phyloP scores from a whole-genome alignment of 2,329 filamentous ascomycete species.

The Cercospora nicotianae region DNA sequence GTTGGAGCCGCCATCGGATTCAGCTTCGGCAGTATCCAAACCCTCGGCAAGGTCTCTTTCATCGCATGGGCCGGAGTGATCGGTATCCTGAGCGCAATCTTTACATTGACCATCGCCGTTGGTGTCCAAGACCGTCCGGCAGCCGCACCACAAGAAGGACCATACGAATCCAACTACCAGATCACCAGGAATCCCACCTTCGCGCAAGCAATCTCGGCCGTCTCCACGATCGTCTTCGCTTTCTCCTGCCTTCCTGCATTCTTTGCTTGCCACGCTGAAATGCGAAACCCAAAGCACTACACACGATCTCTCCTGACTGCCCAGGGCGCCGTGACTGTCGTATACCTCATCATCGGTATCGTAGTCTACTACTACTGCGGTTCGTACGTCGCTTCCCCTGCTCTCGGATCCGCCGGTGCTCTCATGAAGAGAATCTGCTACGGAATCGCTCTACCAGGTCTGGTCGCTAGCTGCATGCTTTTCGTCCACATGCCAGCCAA shows the following conservation, averaged over 20 bases:
- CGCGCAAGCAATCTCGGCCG: constrained; percentile 58
- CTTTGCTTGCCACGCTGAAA: constrained; percentile 43
- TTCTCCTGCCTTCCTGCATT: constrained; percentile 43
- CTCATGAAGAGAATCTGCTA: constrained; percentile 50
- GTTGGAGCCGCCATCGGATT: constrained; percentile 44
- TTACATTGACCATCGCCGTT: constrained; percentile 39
- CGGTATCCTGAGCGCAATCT: constrained; percentile 30
- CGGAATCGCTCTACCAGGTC: constrained; percentile 38
- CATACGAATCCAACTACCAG: constrained; percentile 34
- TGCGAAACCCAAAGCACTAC: constrained; percentile 41
- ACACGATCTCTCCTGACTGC: constrained; percentile 38
- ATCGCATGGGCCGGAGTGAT: constrained; percentile 39
- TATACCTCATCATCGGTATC: constrained; percentile 43
- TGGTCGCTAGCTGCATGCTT: constrained; percentile 29
- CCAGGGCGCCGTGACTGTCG: constrained; percentile 24
- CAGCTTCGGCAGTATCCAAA: constrained; percentile 39
- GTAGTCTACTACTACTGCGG: constrained; percentile 53
- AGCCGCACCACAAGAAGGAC: constrained; percentile 33
- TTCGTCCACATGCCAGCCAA: constrained; percentile 31
- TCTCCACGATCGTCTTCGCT: constrained; percentile 53
- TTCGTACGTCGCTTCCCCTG: constrained; percentile 50
- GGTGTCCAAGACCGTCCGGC: constrained; percentile 39
- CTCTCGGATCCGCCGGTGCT: constrained; percentile 48
- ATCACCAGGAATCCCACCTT: constrained; percentile 40
- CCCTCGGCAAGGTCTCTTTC: constrained; percentile 38